These are phyloP conservation scores for Xerocomus potaroensis DNA, from an alignment of 768 basidiomycete species.

Conservation along the genomic window DNA sequence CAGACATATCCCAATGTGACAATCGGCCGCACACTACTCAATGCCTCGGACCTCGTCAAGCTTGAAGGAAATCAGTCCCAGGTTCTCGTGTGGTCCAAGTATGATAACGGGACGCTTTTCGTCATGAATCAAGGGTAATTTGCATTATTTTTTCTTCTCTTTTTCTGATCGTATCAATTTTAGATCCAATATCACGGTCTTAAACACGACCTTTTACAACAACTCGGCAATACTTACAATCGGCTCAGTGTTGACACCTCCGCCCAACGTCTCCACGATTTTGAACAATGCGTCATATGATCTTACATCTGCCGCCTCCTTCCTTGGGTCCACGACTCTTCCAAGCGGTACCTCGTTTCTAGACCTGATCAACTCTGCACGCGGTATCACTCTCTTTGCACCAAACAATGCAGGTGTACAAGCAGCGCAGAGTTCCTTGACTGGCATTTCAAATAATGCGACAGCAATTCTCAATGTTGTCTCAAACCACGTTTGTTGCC, in stretches of 20 bases:
- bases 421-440: constrained; percentile 31
- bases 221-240: constrained; percentile 47
- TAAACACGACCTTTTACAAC: constrained; percentile 35
- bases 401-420: constrained; percentile 52
- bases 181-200: constrained; percentile 34
- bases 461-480: constrained; percentile 45
- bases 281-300: constrained; percentile 37
- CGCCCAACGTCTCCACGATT: constrained; percentile 42
- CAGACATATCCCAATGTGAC: constrained; percentile 52
- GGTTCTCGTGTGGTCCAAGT: constrained; percentile 46
- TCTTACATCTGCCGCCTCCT: constrained; percentile 30
- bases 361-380: constrained; percentile 31
- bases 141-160: not conserved
- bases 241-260: constrained; percentile 49
- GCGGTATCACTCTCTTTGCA: constrained; percentile 65
- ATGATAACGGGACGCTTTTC: constrained; percentile 35
- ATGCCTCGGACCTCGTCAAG: constrained; percentile 40
- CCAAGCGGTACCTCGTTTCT: constrained; percentile 23
- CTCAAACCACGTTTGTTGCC: constrained; percentile 52
- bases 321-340: constrained; percentile 20
- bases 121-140: constrained; percentile 49
- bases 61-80: constrained; percentile 59
- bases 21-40: constrained; percentile 61
- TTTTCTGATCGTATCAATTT: not conserved
- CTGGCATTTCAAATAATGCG: constrained; percentile 39